Base-by-base conservation (phyloP, 306 rosid species). In the Acacia confusa region DNA sequence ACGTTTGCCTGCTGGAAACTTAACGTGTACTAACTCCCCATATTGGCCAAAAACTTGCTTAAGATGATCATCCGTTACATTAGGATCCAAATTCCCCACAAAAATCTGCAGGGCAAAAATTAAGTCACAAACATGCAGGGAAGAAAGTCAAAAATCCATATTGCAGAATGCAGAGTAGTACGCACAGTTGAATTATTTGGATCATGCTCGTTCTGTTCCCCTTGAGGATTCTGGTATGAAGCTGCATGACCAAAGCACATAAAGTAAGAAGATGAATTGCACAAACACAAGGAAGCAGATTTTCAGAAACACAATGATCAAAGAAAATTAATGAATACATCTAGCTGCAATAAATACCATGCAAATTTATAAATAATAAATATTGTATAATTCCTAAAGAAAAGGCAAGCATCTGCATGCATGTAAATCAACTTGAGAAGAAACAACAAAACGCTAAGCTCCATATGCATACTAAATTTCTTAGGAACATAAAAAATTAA, bases 151-250 rank as follows among this genome's bases (percentile, higher is more conserved):
- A 60, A 60, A 41, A 45, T 72, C 55, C 5, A 69, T 50, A 85
- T 7, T 68, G 75, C 79, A n/a, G n/a, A n/a, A n/a, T n/a, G n/a
- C n/a, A 81, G 84, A 74, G 43, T 74, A 63, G 74, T 86, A 92
- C 97, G 80, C 93, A 95, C 99, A 79, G 99, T 95, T 52, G 99
- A 93, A 78, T 93, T 95, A 79, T 88, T 92, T 30, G 97, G 99
- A 86, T 95, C 99, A 79, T 86, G 89, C 88, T 93, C 99, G 75
- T 84, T 95, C 87, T 88, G 97, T 52, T 88, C 11, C 70, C 96
- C 97, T 84, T 85, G 94, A 75, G 94, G 32, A 88, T 76, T 90
- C 89, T 92, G 97, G 87, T 92, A 93, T 12, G 99, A 92, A 69
- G 94, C 98, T 95, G 98, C 94, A 90, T 64, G 32, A 67, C 57